Evolutionary conservation across 225 moss, liverwort and hornwort genomes (phyloP).

Genomic region (Anthoceros angustus): DNA sequence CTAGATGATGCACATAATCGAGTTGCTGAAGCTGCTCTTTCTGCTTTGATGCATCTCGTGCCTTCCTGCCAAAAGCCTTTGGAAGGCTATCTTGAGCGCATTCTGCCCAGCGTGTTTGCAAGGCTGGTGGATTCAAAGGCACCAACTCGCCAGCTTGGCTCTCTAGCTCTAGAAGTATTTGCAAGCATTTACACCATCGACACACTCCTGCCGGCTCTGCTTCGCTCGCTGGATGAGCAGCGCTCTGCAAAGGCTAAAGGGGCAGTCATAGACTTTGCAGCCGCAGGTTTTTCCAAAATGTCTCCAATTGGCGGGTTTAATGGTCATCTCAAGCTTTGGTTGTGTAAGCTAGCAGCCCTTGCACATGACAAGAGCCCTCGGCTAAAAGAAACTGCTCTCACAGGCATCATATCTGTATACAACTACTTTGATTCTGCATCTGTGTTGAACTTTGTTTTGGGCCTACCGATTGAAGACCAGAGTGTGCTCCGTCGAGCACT

Average conservation of each 20-base stretch:
- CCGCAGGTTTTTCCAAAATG: slow-evolving; percentile 59
- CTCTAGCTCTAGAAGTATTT: slow-evolving; percentile 14
- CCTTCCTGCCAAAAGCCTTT: slow-evolving; percentile 73
- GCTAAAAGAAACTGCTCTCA: slow-evolving; percentile 72
- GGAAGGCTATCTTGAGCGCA: slow-evolving; percentile 77
- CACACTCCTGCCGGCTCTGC: slow-evolving; percentile 15
- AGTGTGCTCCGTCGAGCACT: slow-evolving; percentile 65
- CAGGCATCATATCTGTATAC: slow-evolving; percentile 93
- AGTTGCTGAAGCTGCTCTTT: slow-evolving; percentile 90
- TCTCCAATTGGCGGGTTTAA: slow-evolving; percentile 52
- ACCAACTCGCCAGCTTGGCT: slow-evolving; percentile 15
- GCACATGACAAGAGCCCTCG: slow-evolving; percentile 85
- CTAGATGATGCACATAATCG: slow-evolving; percentile 97
- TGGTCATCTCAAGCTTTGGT: slow-evolving; percentile 81
- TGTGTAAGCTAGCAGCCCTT: slow-evolving; percentile 83
- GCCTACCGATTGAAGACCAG: slow-evolving; percentile 92
- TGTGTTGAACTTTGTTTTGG: slow-evolving; percentile 77
- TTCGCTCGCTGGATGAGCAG: slow-evolving; percentile 38
- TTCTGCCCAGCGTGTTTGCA: slow-evolving; percentile 79
- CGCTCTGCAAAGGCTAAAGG: slow-evolving; percentile 30
- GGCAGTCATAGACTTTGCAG: slow-evolving; percentile 40
- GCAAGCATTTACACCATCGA: slow-evolving; percentile 24
- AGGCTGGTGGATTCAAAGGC: slow-evolving; percentile 28
- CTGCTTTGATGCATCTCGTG: slow-evolving; percentile 67
- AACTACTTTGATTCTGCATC: slow-evolving; percentile 75